Conservation (phyloP, 2,329 filamentous ascomycete genomes). For the Chalara sp. region DNA sequence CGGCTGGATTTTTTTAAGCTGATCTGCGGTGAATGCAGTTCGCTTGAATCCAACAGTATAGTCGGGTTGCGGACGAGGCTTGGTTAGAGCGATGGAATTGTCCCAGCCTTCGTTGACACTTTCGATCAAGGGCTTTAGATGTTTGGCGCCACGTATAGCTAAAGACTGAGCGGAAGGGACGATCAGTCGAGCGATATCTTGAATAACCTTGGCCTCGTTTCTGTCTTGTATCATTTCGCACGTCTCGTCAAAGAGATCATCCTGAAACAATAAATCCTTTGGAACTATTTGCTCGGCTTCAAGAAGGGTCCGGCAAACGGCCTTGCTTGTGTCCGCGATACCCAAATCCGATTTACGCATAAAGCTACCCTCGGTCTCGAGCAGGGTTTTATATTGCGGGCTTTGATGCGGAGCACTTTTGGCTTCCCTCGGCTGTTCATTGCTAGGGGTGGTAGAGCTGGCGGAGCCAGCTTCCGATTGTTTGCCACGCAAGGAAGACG, state of each 20-base stretch:
- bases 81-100: constrained; percentile 30
- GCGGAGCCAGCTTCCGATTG: too few species aligned
- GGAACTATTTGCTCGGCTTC: not conserved
- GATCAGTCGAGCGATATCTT: constrained; percentile 1
- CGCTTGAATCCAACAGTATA: constrained; percentile 35
- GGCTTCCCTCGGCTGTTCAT: too few species aligned
- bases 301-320: constrained; percentile 11
- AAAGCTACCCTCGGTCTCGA: constrained; percentile 33
- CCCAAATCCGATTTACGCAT: constrained; percentile 29
- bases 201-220: too few species aligned
- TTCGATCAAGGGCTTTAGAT: too few species aligned
- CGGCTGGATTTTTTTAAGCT: constrained; percentile 33
- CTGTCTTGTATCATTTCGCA: too few species aligned
- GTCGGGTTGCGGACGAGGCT: constrained; percentile 35
- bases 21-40: constrained; percentile 33
- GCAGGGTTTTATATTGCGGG: constrained; percentile 28
- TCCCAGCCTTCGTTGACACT: constrained; percentile 37
- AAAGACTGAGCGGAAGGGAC: not conserved
- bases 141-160: not conserved
- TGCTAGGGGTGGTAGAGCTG: too few species aligned
- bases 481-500: too few species aligned
- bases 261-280: not conserved
- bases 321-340: too few species aligned
- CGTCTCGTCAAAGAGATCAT: too few species aligned
- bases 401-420: too few species aligned